phyloP scores from a whole-genome alignment of 1,284 basidiomycete genomes.

The Rhodofomes roseus region DNA sequence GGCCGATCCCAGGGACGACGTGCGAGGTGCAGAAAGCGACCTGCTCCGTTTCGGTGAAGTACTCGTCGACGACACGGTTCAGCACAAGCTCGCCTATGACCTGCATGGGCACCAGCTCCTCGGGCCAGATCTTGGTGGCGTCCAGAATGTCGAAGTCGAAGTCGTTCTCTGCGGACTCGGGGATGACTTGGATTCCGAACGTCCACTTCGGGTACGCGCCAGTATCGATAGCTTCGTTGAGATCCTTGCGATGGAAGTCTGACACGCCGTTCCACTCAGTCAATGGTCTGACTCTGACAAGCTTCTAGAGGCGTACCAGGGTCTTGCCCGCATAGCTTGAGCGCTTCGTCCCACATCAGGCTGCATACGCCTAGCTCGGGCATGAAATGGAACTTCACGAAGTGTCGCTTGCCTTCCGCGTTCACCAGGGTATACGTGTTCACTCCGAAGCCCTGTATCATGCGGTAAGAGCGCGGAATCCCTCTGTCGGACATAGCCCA shows the following conservation, averaged over 20 bases:
- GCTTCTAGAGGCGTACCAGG: constrained; percentile 39
- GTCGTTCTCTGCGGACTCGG: constrained; percentile 61
- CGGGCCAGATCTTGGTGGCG: constrained; percentile 81
- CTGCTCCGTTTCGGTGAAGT: constrained; percentile 82
- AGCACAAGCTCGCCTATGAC: constrained; percentile 75
- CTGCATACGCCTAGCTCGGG: constrained; percentile 83
- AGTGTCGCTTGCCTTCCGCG: constrained; percentile 58
- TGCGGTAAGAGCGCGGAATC: constrained; percentile 77
- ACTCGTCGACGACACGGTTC: constrained; percentile 67
- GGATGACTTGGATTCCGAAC: constrained; percentile 73
- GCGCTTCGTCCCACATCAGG: constrained; percentile 83
- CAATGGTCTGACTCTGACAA: background rate
- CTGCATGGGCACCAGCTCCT: constrained; percentile 72
- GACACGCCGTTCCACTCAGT: no score
- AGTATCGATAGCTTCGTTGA: constrained; percentile 71
- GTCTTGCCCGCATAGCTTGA: constrained; percentile 80
- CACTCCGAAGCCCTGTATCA: constrained; percentile 87
- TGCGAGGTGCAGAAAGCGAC: constrained; percentile 82
- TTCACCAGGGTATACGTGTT: constrained; percentile 79
- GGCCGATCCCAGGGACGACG: constrained; percentile 81
- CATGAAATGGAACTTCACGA: constrained; percentile 85
- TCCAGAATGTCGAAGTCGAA: constrained; percentile 86
- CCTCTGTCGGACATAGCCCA: constrained; percentile 84
- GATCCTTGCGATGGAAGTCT: constrained; percentile 81
- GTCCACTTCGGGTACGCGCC: constrained; percentile 73